A percentile compares a stretch with the other conserved stretches of the same genome.
phyloP scores from a whole-genome alignment of 2,329 filamentous ascomycete genomes.

The Pyricularia pennisetigena region DNA sequence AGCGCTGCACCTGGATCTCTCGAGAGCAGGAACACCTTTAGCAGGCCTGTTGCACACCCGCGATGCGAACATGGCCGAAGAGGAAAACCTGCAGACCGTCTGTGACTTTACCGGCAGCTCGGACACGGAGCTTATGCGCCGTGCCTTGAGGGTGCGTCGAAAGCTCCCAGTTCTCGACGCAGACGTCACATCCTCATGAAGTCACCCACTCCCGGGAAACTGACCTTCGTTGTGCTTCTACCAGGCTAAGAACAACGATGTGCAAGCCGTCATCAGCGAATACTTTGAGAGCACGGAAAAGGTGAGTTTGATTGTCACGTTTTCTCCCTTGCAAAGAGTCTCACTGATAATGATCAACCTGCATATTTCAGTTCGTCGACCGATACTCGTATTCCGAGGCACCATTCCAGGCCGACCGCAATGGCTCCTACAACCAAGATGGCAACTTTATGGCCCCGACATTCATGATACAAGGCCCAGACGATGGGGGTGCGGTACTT shows the following conservation, averaged over 20 bases:
- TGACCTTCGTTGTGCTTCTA: background rate
- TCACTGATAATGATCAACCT: background rate
- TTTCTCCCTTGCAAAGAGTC: background rate
- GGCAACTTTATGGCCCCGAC: constrained; percentile 21
- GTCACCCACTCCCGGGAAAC: background rate
- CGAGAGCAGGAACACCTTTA: background rate
- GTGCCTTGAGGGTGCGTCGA: constrained; percentile 25
- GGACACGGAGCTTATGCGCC: constrained; percentile 28
- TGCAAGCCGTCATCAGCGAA: constrained; percentile 38
- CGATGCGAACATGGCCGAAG: constrained; percentile 18
- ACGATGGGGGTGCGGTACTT: constrained; percentile 28
- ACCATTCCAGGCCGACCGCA: constrained; percentile 40
- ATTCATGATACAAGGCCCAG: constrained; percentile 46
- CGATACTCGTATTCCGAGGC: constrained; percentile 48
- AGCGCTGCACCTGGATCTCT: background rate
- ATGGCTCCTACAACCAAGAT: constrained; percentile 23
- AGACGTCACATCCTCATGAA: background rate
- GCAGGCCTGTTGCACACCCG: background rate
- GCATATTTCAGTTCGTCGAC: constrained; percentile 27
- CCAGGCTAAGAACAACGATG: constrained; percentile 33
- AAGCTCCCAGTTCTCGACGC: background rate
- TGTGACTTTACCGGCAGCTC: constrained; percentile 27
- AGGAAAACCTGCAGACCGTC: constrained; percentile 25
- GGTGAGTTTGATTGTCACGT: constrained; percentile 15
- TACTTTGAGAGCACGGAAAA: constrained; percentile 39